These are phyloP conservation scores for Camelina sativa DNA, from an alignment of 345 rosid species.

Conservation along the genomic window DNA sequence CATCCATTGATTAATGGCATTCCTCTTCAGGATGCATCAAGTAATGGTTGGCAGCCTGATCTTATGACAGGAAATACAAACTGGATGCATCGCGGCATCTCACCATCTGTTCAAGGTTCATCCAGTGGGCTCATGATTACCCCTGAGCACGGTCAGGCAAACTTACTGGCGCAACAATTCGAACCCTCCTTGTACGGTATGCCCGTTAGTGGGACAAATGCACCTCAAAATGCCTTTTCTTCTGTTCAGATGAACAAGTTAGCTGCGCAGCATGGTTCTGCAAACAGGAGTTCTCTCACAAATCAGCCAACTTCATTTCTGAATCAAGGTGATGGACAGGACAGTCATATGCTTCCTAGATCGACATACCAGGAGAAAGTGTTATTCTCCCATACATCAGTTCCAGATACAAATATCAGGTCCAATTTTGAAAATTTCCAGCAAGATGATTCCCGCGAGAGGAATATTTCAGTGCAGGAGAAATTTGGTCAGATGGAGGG, in stretches of 20 bases:
- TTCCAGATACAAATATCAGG: constrained; percentile 50
- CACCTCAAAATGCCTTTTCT: constrained; percentile 51
- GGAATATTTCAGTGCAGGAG: constrained; percentile 49
- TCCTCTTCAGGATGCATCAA: constrained; percentile 69
- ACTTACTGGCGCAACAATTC: constrained; percentile 60
- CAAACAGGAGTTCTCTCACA: constrained; percentile 52
- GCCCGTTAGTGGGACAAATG: constrained; percentile 57
- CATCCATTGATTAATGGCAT: constrained; percentile 60
- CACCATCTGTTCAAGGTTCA: constrained; percentile 62
- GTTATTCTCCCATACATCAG: constrained; percentile 46
- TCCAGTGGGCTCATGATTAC: constrained; percentile 60
- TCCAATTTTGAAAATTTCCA: constrained; percentile 53
- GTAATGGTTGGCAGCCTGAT: constrained; percentile 64
- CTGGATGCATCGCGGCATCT: constrained; percentile 57
- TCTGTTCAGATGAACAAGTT: constrained; percentile 60
- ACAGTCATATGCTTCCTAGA: constrained; percentile 54
- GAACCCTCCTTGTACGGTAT: constrained; percentile 76
- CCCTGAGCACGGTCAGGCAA: constrained; percentile 66
- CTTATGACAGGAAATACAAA: constrained; percentile 55
- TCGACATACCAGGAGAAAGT: constrained; percentile 55
- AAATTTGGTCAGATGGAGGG: constrained; percentile 46
- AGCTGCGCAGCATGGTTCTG: constrained; percentile 51
- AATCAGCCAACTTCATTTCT: constrained; percentile 55
- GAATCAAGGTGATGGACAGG: constrained; percentile 55
- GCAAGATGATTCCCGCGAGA: constrained; percentile 51